Conservation (phyloP, 768 basidiomycete genomes). For the Phlegmacium glaucopus region DNA sequence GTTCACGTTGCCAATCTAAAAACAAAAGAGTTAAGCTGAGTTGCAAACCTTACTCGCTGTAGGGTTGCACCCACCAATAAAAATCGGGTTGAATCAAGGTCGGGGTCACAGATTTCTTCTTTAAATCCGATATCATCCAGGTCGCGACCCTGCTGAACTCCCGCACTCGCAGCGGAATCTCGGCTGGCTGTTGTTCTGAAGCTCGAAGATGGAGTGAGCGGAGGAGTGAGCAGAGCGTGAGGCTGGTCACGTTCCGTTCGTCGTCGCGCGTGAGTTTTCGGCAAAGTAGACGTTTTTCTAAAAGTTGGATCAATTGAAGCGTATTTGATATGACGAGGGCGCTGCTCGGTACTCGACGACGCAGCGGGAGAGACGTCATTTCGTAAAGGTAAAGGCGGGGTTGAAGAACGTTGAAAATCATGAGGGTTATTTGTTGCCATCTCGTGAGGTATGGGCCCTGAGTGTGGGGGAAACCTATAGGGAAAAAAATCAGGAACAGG, state of each 20-base stretch:
- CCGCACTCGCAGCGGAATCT: constrained; percentile 22
- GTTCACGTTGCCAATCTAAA: constrained; percentile 36
- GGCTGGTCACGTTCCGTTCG: constrained; percentile 33
- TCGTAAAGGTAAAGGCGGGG: constrained; percentile 27
- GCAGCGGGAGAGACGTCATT: constrained; percentile 5
- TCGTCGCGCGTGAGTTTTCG: constrained; percentile 29
- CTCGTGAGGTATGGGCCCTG: constrained; percentile 35
- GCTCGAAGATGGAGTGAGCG: constrained; percentile 66
- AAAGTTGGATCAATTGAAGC: constrained; percentile 18
- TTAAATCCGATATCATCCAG: constrained; percentile 20
- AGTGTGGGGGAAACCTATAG: constrained; percentile 45
- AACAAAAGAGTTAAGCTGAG: neutral
- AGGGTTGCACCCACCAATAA: constrained; percentile 25
- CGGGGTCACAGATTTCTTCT: constrained; percentile 20
- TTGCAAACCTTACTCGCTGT: neutral
- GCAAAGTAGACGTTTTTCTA: constrained; percentile 7
- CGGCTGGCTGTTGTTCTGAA: constrained; percentile 35
- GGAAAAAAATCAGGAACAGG: neutral
- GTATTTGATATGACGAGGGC: constrained; percentile 16
- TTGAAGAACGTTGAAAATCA: constrained; percentile 29
- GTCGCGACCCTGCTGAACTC: constrained; percentile 9
- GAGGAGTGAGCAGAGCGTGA: constrained; percentile 55
- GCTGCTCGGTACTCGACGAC: constrained; percentile 3
- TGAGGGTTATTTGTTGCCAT: constrained; percentile 22
- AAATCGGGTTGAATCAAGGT: constrained; percentile 31